Evolutionary conservation across 2,329 filamentous ascomycete species (phyloP).

Genomic region (Dryadomyces quercus-mongolicae): DNA sequence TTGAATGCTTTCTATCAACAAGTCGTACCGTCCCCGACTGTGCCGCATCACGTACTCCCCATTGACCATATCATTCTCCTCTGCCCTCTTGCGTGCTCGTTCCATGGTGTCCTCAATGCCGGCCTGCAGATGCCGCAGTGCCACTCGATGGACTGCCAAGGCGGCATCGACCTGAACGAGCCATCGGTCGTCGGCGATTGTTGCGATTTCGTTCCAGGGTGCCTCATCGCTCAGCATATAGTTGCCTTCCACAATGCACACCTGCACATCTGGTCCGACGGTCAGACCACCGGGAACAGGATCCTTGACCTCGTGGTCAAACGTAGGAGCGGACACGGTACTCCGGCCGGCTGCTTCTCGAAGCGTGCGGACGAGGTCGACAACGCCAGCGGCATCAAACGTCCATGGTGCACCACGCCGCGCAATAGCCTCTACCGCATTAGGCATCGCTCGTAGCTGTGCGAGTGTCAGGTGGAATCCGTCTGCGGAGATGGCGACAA

Average conservation of each 20-base stretch:
- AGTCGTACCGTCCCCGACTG: conserved; percentile 16
- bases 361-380: conserved; percentile 12
- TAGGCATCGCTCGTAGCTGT: conserved; percentile 17
- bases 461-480: conserved; percentile 18
- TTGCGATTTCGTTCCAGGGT: conserved; percentile 21
- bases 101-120: conserved; percentile 27
- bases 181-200: conserved; percentile 26
- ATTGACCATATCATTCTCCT: conserved; percentile 25
- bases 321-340: conserved; percentile 11
- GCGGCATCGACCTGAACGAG: conserved; percentile 25
- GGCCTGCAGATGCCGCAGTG: conserved; percentile 23
- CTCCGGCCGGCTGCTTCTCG: neutral
- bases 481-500: conserved; percentile 17
- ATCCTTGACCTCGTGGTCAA: conserved; percentile 16
- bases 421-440: conserved; percentile 18
- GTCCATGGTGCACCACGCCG: conserved; percentile 22
- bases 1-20: conserved; percentile 17
- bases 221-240: conserved; percentile 19
- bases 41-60: conserved; percentile 13
- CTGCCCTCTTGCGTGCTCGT: conserved; percentile 21
- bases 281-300: conserved; percentile 11
- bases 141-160: conserved; percentile 24
- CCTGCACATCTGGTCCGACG: conserved; percentile 7
- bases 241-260: conserved; percentile 15
- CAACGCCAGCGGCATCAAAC: conserved; percentile 17